Conservation (phyloP, 2,329 filamentous ascomycete species). For the Pseudocercospora pini-densiflorae region DNA sequence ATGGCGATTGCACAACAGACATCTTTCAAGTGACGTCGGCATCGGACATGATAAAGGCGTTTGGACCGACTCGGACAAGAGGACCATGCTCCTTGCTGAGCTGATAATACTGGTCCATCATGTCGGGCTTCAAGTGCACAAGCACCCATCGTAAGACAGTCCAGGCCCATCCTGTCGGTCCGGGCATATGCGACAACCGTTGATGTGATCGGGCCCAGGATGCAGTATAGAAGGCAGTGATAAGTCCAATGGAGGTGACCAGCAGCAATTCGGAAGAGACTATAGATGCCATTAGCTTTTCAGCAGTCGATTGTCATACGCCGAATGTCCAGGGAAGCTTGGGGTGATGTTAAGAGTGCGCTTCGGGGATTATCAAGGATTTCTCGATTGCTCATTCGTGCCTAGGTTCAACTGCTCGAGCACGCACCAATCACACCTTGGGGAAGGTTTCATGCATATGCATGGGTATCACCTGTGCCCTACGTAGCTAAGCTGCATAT, state of each 20-base stretch:
- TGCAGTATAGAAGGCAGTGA: background rate
- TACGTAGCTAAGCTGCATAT: background rate
- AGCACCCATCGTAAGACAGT: constrained; percentile 10
- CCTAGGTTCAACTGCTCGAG: background rate
- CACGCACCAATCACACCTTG: background rate
- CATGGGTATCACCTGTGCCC: background rate
- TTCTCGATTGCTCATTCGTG: background rate
- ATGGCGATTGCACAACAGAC: constrained; percentile 13
- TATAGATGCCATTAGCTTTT: background rate
- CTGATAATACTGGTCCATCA: constrained; percentile 10
- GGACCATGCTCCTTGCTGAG: constrained; percentile 16
- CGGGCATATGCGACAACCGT: constrained; percentile 17
- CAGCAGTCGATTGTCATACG: background rate
- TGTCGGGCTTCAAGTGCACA: background rate
- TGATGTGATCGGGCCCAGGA: constrained; percentile 3
- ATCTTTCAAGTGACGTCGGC: constrained; percentile 12
- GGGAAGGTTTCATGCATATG: background rate
- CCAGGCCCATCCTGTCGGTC: constrained; percentile 7
- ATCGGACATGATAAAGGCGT: constrained; percentile 11
- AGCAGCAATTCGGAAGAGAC: background rate
- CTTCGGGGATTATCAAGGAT: background rate
- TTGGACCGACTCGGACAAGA: constrained; percentile 13
- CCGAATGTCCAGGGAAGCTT: background rate
- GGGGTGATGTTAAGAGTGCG: background rate
- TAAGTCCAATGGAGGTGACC: background rate